These are phyloP conservation scores for Medicago lupulina DNA, from an alignment of 306 rosid genomes.

Conservation along the genomic window DNA sequence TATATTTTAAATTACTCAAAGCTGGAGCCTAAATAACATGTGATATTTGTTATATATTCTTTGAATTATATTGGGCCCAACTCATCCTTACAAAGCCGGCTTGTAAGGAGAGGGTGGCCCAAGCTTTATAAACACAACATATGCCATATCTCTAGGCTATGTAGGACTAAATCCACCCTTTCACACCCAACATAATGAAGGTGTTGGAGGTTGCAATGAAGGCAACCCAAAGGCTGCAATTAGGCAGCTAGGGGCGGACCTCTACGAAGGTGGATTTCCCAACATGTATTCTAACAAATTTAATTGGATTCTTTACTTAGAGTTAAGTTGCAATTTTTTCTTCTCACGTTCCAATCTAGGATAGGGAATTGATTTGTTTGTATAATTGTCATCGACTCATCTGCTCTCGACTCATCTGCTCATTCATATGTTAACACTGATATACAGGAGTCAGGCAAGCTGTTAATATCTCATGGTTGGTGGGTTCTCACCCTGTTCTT, in stretches of 20 bases:
- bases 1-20: background rate
- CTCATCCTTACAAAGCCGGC: too few relatives aligned
- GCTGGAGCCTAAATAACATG: background rate
- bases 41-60: background rate
- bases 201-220: too few relatives aligned
- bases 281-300: background rate
- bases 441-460: slow-evolving; percentile 57
- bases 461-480: slow-evolving; percentile 86
- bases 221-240: too few relatives aligned
- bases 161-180: too few relatives aligned
- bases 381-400: slow-evolving; percentile 30
- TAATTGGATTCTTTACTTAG: slow-evolving; percentile 1
- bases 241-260: too few relatives aligned
- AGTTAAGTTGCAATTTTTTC: slow-evolving; percentile 14
- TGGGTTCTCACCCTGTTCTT: slow-evolving; percentile 79
- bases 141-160: too few relatives aligned
- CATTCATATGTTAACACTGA: slow-evolving; percentile 39
- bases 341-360: slow-evolving; percentile 10
- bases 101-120: too few relatives aligned
- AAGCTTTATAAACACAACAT: too few relatives aligned
- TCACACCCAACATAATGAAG: too few relatives aligned
- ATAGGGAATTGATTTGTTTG: slow-evolving; percentile 29
- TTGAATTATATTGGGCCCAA: too few relatives aligned
- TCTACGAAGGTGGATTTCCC: too few relatives aligned
- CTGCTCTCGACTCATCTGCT: too few relatives aligned